Base-by-base conservation (phyloP, 768 basidiomycete species). In the Boletus tomentosulus region DNA sequence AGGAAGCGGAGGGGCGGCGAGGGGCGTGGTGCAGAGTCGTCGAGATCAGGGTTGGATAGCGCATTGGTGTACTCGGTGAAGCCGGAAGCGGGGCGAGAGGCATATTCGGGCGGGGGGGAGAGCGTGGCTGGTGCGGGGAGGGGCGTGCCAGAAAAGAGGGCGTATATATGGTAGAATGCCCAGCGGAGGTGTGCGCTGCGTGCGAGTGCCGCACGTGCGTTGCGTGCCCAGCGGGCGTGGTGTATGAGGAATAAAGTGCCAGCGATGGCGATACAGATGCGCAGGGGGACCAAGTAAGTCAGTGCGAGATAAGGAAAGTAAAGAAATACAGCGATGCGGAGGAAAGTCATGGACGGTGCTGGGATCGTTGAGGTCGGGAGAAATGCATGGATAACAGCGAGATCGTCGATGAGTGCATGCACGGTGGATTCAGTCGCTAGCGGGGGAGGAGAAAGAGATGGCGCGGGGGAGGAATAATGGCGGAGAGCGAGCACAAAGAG, bases 161-260 rank as follows among this genome's bases (percentile, higher is more conserved):
- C 68, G 76, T 76, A 76, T 45, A 74, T 1, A 56, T 73, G 69
- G 65, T 86, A 89, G 50, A 76, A 57, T 31, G 75, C 62, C 82
- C 86, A 84, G 61, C 89, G 81, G 64, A 86, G 66, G 73, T 85
- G 82, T 24, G 87, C 84, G 62, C 83, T 85, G 48, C 82, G 76
- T 70, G 79, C 78, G 60, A 93, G 71, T 10, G 76, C 75, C 5
- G 75, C 68, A 51, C 81, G 78, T 53, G 85, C 72, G 52, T 81
- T 72, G 48, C 65, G 67, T 0, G 78, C 82, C 82, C 86, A 91
- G 12, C 85, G 85, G 0, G 90, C 86, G 48, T 82, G 80, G 72
- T 81, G 82, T 16, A 78, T 77, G 48, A 91, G 69, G 9, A 85
- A 2, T 51, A 83, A 31, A 7, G 86, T 81, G 30, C 89, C 87